Evolutionary conservation across 768 basidiomycete genomes (phyloP).

Genomic region (Sistotremastrum suecicum): DNA sequence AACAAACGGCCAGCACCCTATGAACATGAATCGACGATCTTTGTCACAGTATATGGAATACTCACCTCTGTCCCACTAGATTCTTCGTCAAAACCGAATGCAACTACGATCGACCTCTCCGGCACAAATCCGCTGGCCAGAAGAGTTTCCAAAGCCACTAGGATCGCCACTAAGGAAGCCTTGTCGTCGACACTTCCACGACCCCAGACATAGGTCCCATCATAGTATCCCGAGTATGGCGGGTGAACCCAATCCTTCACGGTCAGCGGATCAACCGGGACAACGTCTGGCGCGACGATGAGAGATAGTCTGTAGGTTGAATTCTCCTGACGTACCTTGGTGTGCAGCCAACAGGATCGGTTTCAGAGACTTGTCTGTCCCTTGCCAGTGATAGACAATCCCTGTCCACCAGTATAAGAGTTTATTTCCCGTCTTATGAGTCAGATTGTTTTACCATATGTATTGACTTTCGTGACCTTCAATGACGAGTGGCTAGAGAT

Average conservation of each 20-base stretch:
- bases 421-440: too few relatives aligned
- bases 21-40: neutral
- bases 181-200: slow-evolving; percentile 68
- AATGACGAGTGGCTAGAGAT: slow-evolving; percentile 15
- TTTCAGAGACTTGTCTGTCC: slow-evolving; percentile 17
- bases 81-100: slow-evolving; percentile 61
- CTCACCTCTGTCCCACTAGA: slow-evolving; percentile 33
- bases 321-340: slow-evolving; percentile 5
- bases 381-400: slow-evolving; percentile 20
- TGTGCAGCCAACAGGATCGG: slow-evolving; percentile 18
- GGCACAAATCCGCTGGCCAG: slow-evolving; percentile 51
- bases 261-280: slow-evolving; percentile 25
- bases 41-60: neutral
- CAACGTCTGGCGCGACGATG: slow-evolving; percentile 11
- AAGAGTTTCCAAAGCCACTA: slow-evolving; percentile 49
- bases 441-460: slow-evolving; percentile 16
- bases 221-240: slow-evolving; percentile 15
- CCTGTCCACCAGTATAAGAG: too few relatives aligned
- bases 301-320: neutral
- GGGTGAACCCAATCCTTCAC: slow-evolving; percentile 20
- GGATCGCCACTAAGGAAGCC: slow-evolving; percentile 50
- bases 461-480: slow-evolving; percentile 22
- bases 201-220: slow-evolving; percentile 58
- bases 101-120: slow-evolving; percentile 36
- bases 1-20: slow-evolving; percentile 19